A percentile compares a stretch with the other conserved stretches of the same genome.
These are phyloP conservation scores for Teratosphaeriaceae sp. DNA, from an alignment of 2,329 filamentous ascomycete genomes.

Conservation along the genomic window DNA sequence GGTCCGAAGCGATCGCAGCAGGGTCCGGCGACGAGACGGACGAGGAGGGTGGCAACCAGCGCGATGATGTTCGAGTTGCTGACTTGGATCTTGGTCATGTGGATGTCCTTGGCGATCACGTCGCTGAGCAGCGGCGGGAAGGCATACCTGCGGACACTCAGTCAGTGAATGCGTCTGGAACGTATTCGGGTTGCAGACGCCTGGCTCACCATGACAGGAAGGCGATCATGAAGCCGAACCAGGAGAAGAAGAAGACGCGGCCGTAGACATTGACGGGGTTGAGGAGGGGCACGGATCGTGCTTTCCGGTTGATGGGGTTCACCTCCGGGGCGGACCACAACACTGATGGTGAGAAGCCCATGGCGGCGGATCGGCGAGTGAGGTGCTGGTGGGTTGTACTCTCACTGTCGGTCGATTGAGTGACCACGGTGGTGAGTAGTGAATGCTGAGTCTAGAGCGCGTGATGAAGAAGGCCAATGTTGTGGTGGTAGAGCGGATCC, in stretches of 20 bases:
- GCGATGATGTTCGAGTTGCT: constrained; percentile 90
- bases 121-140: constrained; percentile 76
- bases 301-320: constrained; percentile 80
- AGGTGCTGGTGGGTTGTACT: not conserved
- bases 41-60: constrained; percentile 63
- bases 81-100: constrained; percentile 63
- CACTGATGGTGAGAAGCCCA: constrained; percentile 6
- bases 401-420: not conserved
- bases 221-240: constrained; percentile 77
- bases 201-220: constrained; percentile 68
- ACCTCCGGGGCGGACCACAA: constrained; percentile 54
- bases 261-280: constrained; percentile 77
- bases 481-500: not conserved
- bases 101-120: constrained; percentile 73
- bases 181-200: not conserved
- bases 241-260: constrained; percentile 84
- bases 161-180: not conserved
- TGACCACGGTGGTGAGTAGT: not conserved
- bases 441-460: not conserved
- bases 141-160: constrained; percentile 58
- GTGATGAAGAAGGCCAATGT: not conserved
- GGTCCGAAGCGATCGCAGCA: constrained; percentile 82
- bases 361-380: not conserved
- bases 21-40: constrained; percentile 72
- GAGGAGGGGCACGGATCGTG: constrained; percentile 68